Evolutionary conservation across 1,139 yeast species (phyloP).

Genomic region (Yamadazyma atlantica): DNA sequence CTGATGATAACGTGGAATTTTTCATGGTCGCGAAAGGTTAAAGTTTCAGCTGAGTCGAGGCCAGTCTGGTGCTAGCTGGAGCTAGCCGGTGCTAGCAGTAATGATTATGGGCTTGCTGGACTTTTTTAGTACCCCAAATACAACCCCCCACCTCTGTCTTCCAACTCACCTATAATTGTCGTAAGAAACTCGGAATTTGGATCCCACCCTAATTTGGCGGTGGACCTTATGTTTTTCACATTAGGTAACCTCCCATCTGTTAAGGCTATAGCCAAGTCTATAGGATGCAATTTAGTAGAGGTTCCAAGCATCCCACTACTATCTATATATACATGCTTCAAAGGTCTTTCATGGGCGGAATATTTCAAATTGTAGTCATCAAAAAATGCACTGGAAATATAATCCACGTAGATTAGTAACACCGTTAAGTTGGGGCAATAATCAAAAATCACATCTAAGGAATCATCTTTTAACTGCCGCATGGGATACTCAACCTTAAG

Average conservation of each 20-base stretch:
- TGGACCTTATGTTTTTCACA: slow-evolving; percentile 61
- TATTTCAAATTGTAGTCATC: slow-evolving; percentile 55
- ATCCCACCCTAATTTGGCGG: slow-evolving; percentile 87
- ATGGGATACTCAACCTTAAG: slow-evolving; percentile 80
- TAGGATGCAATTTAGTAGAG: slow-evolving; percentile 77
- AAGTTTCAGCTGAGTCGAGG: no score
- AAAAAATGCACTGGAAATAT: slow-evolving; percentile 65
- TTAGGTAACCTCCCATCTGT: slow-evolving; percentile 74
- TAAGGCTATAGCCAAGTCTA: slow-evolving; percentile 82
- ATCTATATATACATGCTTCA: slow-evolving; percentile 66
- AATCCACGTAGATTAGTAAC: slow-evolving; percentile 77
- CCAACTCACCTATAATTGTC: slow-evolving; percentile 38
- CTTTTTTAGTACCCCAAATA: slow-evolving; percentile 45
- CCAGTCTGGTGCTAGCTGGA: no score
- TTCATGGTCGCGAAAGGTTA: not conserved
- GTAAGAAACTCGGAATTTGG: slow-evolving; percentile 66
- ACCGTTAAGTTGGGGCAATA: slow-evolving; percentile 71
- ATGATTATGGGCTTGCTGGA: no score
- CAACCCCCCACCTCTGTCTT: slow-evolving; percentile 43
- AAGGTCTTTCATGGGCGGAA: slow-evolving; percentile 48
- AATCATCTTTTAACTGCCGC: slow-evolving; percentile 71
- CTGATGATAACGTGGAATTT: not conserved
- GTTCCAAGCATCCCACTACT: slow-evolving; percentile 91
- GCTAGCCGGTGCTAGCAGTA: no score
- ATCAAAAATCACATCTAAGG: slow-evolving; percentile 70